Evolutionary conservation across 169 alveolate genomes (phyloP).

Genomic region (Cryptosporidium ryanae): DNA sequence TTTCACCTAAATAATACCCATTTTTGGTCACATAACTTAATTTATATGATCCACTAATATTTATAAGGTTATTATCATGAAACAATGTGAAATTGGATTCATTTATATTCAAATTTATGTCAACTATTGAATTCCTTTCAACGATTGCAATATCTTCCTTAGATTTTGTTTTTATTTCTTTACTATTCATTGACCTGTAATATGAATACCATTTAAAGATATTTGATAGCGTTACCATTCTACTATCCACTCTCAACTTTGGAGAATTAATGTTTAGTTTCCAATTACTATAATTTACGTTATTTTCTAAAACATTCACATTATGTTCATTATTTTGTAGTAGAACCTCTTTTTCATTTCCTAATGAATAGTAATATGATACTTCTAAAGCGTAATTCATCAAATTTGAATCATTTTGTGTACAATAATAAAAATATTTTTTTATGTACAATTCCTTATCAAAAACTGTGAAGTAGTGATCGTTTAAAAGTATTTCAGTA

Average conservation of each 20-base stretch:
- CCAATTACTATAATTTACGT: constrained; percentile 11
- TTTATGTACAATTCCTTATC: constrained; percentile 24
- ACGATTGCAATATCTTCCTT: neutral
- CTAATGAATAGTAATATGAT: neutral
- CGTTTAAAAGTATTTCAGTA: neutral
- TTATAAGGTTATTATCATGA: neutral
- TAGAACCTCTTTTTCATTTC: neutral
- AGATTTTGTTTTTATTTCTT: neutral
- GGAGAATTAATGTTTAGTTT: constrained; percentile 12
- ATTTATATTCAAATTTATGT: neutral
- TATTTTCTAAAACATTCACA: neutral
- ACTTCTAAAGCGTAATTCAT: neutral
- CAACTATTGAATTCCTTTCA: neutral
- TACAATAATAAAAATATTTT: neutral
- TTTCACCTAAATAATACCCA: neutral
- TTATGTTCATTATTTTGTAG: neutral
- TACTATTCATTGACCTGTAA: neutral
- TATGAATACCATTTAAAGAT: constrained; percentile 14
- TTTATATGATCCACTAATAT: neutral
- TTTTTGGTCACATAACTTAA: neutral
- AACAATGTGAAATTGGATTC: neutral
- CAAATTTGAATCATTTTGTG: neutral
- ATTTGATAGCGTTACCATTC: neutral
- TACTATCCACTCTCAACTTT: constrained; percentile 3
- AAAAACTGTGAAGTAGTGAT: constrained; percentile 36